Percentiles rank a stretch among this genome's conserved stretches.
phyloP scores from a whole-genome alignment of 2,329 filamentous ascomycete genomes.

The Cyanodermella asteris region DNA sequence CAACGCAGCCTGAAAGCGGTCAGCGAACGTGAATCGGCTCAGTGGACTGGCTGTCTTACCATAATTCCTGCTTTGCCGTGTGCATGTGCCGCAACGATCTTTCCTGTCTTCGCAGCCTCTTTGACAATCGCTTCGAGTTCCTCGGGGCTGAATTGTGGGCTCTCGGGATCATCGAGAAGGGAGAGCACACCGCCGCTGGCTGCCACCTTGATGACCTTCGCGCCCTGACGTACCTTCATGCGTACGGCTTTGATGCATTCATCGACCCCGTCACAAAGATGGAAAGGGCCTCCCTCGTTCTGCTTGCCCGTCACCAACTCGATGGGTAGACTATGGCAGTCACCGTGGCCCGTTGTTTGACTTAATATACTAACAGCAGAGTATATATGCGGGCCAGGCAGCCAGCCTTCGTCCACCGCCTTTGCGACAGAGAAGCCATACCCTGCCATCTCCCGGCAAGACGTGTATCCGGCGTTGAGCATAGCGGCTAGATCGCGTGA shows the following conservation, averaged over 20 bases:
- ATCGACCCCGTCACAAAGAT: slow-evolving; percentile 24
- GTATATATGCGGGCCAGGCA: slow-evolving; percentile 1
- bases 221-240: slow-evolving; percentile 22
- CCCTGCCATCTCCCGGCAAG: slow-evolving; percentile 1
- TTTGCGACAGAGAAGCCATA: background rate
- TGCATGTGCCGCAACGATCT: slow-evolving; percentile 22
- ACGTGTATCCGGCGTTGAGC: slow-evolving; percentile 2
- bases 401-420: slow-evolving; percentile 1
- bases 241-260: slow-evolving; percentile 24
- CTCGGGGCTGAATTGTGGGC: slow-evolving; percentile 22
- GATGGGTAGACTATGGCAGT: too few species aligned
- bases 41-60: too few species aligned
- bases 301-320: too few species aligned
- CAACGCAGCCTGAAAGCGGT: too few species aligned
- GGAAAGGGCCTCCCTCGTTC: too few species aligned
- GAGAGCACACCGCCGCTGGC: slow-evolving; percentile 24
- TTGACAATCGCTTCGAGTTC: slow-evolving; percentile 23
- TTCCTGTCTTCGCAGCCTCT: slow-evolving; percentile 19
- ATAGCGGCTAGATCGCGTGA: background rate
- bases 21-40: too few species aligned
- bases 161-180: slow-evolving; percentile 21
- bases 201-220: slow-evolving; percentile 26
- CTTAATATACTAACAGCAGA: slow-evolving; percentile 1
- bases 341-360: slow-evolving; percentile 1
- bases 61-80: slow-evolving; percentile 27